phyloP scores from a whole-genome alignment of 2,329 filamentous ascomycete genomes.

The Trichophyton benhamiae region DNA sequence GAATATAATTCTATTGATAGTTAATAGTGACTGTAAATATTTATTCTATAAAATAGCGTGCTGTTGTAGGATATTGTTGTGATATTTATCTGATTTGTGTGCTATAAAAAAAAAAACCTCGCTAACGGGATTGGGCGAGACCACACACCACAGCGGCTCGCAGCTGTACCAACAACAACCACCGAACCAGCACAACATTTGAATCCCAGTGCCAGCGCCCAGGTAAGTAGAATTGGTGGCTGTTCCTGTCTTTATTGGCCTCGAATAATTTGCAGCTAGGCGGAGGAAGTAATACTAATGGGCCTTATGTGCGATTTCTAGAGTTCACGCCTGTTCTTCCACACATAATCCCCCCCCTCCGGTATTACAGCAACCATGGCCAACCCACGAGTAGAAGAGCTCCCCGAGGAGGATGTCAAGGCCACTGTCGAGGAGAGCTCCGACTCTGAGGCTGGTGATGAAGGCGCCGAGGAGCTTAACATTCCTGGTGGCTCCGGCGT shows the following conservation, averaged over 20 bases:
- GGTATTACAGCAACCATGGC: constrained; percentile 30
- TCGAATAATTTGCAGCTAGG: not conserved
- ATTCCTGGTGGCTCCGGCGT: constrained; percentile 77
- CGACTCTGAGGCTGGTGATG: constrained; percentile 35
- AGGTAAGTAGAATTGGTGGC: not conserved
- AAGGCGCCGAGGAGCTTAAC: constrained; percentile 43
- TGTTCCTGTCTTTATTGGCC: not conserved
- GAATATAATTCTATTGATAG: no score
- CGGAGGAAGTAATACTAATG: constrained; percentile 1
- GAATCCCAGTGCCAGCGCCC: not conserved
- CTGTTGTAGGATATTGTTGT: constrained; percentile 3
- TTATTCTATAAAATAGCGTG: not conserved
- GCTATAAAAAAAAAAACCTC: constrained; percentile 20
- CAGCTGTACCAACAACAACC: constrained; percentile 12
- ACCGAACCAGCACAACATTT: constrained; percentile 19
- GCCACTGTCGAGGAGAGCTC: constrained; percentile 59
- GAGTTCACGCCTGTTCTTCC: not conserved
- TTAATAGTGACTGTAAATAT: not conserved
- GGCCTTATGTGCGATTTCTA: not conserved
- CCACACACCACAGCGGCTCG: not conserved
- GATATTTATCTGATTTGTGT: constrained; percentile 11
- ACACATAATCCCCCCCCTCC: not conserved
- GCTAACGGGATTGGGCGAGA: constrained; percentile 34
- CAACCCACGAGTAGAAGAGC: constrained; percentile 53
- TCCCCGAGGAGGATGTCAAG: constrained; percentile 79